A percentile compares a stretch with the other conserved stretches of the same genome.
phyloP scores from a whole-genome alignment of 2,329 filamentous ascomycete species.

The Acarospora socialis region DNA sequence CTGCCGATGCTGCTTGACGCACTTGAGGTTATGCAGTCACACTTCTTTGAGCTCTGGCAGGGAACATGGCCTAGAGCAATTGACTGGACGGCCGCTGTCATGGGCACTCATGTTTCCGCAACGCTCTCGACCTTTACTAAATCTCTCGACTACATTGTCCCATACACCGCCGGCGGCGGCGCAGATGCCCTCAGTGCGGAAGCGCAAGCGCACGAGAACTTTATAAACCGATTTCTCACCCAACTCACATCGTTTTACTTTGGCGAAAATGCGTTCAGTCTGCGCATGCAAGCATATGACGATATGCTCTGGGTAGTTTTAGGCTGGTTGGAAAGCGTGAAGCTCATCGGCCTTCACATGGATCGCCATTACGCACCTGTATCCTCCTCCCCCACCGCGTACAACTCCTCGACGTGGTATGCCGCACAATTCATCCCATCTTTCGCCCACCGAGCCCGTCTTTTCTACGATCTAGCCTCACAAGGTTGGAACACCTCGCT shows the following conservation, averaged over 20 bases:
- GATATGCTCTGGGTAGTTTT: constrained; percentile 94
- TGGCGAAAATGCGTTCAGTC: constrained; percentile 62
- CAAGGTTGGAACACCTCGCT: constrained; percentile 68
- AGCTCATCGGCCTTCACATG: constrained; percentile 60
- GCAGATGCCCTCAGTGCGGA: constrained; percentile 4
- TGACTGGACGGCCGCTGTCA: constrained; percentile 85
- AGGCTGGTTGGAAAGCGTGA: constrained; percentile 72
- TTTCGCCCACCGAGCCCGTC: constrained; percentile 67
- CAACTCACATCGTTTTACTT: constrained; percentile 71
- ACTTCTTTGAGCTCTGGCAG: constrained; percentile 62
- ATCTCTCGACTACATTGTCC: constrained; percentile 35
- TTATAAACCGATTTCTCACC: constrained; percentile 70
- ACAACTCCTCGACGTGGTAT: constrained; percentile 44
- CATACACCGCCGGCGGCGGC: constrained; percentile 18
- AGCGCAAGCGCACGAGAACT: constrained; percentile 46
- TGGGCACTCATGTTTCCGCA: constrained; percentile 64
- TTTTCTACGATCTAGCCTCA: constrained; percentile 73
- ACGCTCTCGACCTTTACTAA: constrained; percentile 56
- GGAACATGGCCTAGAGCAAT: constrained; percentile 77
- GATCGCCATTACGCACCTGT: constrained; percentile 40
- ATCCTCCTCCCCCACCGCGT: constrained; percentile 13
- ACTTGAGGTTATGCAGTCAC: constrained; percentile 59
- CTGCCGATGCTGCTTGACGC: constrained; percentile 41
- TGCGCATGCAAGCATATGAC: constrained; percentile 71
- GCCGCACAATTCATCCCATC: constrained; percentile 59